Base-by-base conservation (phyloP, 139 green algal species). In the Desmodesmus armatus region DNA sequence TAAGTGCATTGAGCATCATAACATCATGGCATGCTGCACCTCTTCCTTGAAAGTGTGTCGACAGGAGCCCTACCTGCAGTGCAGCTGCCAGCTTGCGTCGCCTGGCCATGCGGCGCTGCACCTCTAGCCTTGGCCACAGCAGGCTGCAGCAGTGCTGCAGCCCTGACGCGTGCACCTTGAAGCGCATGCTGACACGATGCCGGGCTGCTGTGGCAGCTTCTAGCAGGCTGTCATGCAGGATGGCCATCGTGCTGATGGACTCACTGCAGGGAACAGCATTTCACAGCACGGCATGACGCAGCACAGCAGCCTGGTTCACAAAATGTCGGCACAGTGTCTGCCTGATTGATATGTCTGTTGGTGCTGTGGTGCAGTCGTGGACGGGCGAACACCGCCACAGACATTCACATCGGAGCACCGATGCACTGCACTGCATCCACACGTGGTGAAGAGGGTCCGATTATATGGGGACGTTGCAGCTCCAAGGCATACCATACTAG, bases 171-270 rank as follows among this genome's bases (percentile, higher is more conserved):
- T 82, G 82, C 71, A 87, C 60, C 40, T 35, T 62, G 77, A 83
- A 85, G 21, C 33, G 72, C 13, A 82, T 82, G 75, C 21, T 73
- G 15, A 92, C 71, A 27, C 85, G 87, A 40, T 78, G 25, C 80
- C 96, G 95, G 63, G 85, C 77, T 25, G 76, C 67, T 4, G 91
- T 95, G 39, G 93, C 94, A 78, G 94, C 88, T 13, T 88, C 84
- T 53, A 91, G 93, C 49, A 96, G 84, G 60, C 76, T 72, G 55
- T 94, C 91, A 49, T 92, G 91, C 39, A 95, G 75, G 73, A 95
- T 90, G 37, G 88, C 93, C 58, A 96, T 85, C 7, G 91, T 91
- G 77, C 86, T 92, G 55, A 96, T 84, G 43, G 87, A 91, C 84
- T 96, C 92, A 44, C 85, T 87, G 72, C 37, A 11, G 13, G 39